Conservation (phyloP, 257 asterid species). For the Capsicum pubescens region DNA sequence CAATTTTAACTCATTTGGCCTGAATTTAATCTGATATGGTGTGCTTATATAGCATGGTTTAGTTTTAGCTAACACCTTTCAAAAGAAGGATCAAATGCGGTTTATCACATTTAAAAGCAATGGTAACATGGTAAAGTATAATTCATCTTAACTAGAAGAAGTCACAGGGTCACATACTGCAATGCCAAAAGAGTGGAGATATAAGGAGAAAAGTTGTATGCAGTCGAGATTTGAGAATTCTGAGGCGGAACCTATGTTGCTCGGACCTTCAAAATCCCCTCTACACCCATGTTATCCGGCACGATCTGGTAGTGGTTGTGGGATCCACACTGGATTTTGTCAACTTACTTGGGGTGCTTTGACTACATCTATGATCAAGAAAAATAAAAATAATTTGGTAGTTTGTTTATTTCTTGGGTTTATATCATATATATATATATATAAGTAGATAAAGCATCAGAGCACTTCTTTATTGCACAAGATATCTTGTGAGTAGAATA, state of each 20-base stretch:
- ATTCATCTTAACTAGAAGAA: neutral
- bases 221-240: neutral
- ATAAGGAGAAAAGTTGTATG: neutral
- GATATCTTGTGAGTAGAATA: neutral
- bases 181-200: neutral
- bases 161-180: neutral
- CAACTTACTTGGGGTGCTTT: neutral
- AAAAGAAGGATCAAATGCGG: neutral
- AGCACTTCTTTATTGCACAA: neutral
- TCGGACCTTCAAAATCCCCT: neutral
- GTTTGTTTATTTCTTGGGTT: no score
- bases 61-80: neutral
- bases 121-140: neutral
- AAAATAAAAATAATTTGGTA: no score
- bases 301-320: neutral
- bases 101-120: neutral
- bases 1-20: neutral
- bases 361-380: no score
- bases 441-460: neutral
- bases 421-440: no score
- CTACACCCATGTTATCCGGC: neutral
- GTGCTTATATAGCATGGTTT: neutral
- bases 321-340: neutral
- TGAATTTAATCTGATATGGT: slow-evolving; percentile 14
- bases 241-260: neutral